A percentile compares a stretch with the other conserved stretches of the same genome.
Evolutionary conservation across 2,329 filamentous ascomycete species (phyloP).

Genomic region (Aspergillus uvarum): DNA sequence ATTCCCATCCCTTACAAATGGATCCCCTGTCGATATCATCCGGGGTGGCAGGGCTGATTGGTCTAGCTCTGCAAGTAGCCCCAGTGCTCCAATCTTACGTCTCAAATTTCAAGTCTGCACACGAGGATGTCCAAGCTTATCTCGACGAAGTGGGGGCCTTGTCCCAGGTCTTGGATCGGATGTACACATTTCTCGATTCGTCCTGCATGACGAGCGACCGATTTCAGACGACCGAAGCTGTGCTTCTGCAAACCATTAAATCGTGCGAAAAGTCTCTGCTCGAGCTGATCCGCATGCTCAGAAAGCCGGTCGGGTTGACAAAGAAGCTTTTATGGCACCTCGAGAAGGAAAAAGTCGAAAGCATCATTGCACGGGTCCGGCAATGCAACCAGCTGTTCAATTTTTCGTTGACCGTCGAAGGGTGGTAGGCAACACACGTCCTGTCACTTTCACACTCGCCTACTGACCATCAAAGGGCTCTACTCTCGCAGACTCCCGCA

Average conservation of each 20-base stretch:
- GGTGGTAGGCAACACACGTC: background rate
- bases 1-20: background rate
- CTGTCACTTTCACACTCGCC: background rate
- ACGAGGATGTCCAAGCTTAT: background rate
- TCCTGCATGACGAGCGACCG: background rate
- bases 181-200: background rate
- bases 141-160: background rate
- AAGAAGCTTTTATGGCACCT: background rate
- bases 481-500: background rate
- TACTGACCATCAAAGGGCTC: background rate
- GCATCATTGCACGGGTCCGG: background rate
- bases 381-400: background rate
- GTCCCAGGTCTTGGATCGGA: background rate
- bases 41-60: background rate
- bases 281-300: background rate
- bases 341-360: background rate
- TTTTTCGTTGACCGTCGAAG: background rate
- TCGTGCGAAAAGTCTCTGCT: background rate
- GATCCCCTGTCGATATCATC: background rate
- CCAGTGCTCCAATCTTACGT: background rate
- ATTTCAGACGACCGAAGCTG: background rate
- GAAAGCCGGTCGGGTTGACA: background rate
- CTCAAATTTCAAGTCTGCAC: background rate
- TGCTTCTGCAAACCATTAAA: background rate
- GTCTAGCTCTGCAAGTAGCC: background rate